These are phyloP conservation scores for Nematocida displodere DNA, from an alignment of 371 early-diverging fungal species.

Conservation along the genomic window DNA sequence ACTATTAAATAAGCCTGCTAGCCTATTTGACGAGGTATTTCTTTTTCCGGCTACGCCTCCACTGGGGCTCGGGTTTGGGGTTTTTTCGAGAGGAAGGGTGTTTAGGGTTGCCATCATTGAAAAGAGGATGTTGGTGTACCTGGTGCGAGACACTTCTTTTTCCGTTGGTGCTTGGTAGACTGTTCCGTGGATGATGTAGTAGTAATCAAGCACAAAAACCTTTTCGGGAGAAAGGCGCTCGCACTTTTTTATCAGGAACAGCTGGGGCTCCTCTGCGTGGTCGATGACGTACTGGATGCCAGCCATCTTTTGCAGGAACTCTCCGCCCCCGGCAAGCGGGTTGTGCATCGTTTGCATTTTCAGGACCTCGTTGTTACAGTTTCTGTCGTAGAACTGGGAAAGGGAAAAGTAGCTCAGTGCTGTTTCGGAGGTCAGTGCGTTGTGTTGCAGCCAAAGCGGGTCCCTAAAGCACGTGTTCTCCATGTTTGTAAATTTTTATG, in stretches of 20 bases:
- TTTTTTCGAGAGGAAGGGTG: neutral
- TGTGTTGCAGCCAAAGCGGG: constrained; percentile 53
- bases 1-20: constrained; percentile 16
- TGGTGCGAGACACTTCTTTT: constrained; percentile 32
- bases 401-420: constrained; percentile 83
- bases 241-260: constrained; percentile 48
- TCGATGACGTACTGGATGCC: constrained; percentile 39
- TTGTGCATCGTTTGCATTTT: constrained; percentile 89
- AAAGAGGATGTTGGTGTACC: constrained; percentile 46
- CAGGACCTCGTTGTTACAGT: constrained; percentile 83
- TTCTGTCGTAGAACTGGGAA: constrained; percentile 88
- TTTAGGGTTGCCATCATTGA: constrained; percentile 39
- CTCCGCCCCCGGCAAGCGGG: neutral
- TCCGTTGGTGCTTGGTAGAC: constrained; percentile 51
- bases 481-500: constrained; percentile 30
- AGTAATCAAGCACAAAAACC: constrained; percentile 35
- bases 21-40: neutral
- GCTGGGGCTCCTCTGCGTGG: constrained; percentile 24
- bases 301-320: constrained; percentile 26
- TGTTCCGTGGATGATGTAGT: constrained; percentile 47
- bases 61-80: too few species aligned
- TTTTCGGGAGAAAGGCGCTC: constrained; percentile 35
- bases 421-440: constrained; percentile 67
- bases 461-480: constrained; percentile 60
- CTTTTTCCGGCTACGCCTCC: constrained; percentile 18